phyloP scores from a whole-genome alignment of 1,139 yeast genomes.

The Nematodospora anomalae region DNA sequence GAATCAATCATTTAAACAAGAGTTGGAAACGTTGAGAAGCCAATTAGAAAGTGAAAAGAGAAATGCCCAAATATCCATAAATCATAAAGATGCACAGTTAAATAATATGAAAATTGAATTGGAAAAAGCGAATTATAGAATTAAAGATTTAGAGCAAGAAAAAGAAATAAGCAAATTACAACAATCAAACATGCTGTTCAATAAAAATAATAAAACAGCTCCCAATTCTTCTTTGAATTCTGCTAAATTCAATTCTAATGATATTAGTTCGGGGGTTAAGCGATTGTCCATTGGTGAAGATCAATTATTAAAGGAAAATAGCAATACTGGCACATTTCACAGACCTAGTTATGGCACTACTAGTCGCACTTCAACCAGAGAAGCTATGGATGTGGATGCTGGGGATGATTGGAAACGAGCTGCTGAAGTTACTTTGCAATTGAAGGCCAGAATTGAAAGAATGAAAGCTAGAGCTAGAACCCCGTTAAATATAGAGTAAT shows the following conservation, averaged over 20 bases:
- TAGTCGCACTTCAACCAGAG: constrained; percentile 1
- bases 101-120: constrained; percentile 14
- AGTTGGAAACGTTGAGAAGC: constrained; percentile 10
- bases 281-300: constrained; percentile 46
- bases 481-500: constrained; percentile 11
- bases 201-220: not conserved
- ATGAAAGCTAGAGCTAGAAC: constrained; percentile 59
- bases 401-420: constrained; percentile 86
- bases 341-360: constrained; percentile 7
- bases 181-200: constrained; percentile 7
- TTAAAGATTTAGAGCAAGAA: constrained; percentile 17
- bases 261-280: constrained; percentile 46
- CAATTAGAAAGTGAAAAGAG: constrained; percentile 13
- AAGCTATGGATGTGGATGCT: constrained; percentile 30
- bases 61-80: constrained; percentile 10
- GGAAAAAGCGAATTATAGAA: constrained; percentile 16
- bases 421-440: constrained; percentile 82
- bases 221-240: constrained; percentile 9
- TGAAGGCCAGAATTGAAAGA: constrained; percentile 83
- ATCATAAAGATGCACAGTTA: constrained; percentile 15
- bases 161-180: constrained; percentile 14
- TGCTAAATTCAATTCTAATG: constrained; percentile 25
- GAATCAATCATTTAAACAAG: constrained; percentile 11
- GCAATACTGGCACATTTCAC: not conserved
- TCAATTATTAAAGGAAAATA: constrained; percentile 2